Base-by-base conservation (phyloP, 1,284 basidiomycete genomes). In the Hortiboletus rubellus region DNA sequence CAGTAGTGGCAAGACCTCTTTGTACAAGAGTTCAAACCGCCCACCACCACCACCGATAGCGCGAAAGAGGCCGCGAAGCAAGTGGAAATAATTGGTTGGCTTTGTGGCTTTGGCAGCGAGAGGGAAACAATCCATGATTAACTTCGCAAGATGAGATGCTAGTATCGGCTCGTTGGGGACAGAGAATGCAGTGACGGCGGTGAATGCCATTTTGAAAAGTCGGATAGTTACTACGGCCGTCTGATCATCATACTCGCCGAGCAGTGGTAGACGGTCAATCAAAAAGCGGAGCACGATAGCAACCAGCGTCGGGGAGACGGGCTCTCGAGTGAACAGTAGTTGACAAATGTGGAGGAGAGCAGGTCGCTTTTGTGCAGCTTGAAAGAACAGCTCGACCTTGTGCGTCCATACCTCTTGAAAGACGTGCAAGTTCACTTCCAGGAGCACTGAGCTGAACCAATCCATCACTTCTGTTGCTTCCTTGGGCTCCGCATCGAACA, bases 61-160 rank as follows among this genome's bases (percentile, higher is more conserved):
- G 54, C 96, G 87, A 80, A 99, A 99, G 45, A 99, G 83, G 0
- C 92, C 92, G 52, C 95, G 85, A 14, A 99, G 84, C n/a, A 99
- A 84, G 69, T 95, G 87, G 73, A 95, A 97, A 73, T 98, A 99
- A 71, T 97, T 92, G 4, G 87, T 86, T 1, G 97, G 93, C 69
- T 95, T 94, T 31, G 88, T 82, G 1, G 96, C 90, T 72, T 95
- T 95, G 45, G 94, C 91, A 3, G 97, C 96, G 45, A 96, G 82
- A 37, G 94, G 91, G 73, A 99, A 97, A 60, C 94, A 98, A 66
- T 96, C 92, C 92, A 98, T 98, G 68, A 99, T 91, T 51, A 99
- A 77, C 70, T 95, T 95, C 45, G 92, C 89, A 40, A 99, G 82
- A 74, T 99, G 94, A 0, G 92, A 88, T 18, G 96, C 94, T 10